Evolutionary conservation across 306 rosid species (phyloP), one percentile per base, ranked within the genome.

Genomic region (Cyclanthera cordifolia): DNA sequence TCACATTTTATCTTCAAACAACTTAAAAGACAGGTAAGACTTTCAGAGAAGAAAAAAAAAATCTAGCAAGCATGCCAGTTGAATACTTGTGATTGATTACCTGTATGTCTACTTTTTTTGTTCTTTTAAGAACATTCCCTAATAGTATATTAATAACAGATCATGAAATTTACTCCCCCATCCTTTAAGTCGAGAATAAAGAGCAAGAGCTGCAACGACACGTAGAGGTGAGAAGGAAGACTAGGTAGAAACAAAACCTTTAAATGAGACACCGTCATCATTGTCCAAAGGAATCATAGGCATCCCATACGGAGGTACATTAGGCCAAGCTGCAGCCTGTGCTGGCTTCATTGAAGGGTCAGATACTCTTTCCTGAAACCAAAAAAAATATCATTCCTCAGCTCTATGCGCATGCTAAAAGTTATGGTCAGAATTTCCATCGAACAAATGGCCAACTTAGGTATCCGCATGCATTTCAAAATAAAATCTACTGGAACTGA

Each of bases 241-340:
- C 48, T 10, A 10, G 19, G 52, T 41, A 43, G 52, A 39, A 64
- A 41, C 69, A 39, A 32, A 54, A 72, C 96, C 96, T 87, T 88
- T 77, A 83, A 46, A 84, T 28, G 98, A 78, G 76, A 93, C 79
- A 70, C 91, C 98, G 77, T 89, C 95, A 76, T 87, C 98, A 73
- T 76, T 87, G 81, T 93, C 95, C 85, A 85, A 74, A 3, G 90
- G 63, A 81, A 92, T 80, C 80, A 83, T 76, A 8, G 87, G 82
- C 72, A 86, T 91, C 64, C 85, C 87, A 80, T 86, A 89, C 2
- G 94, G 87, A 68, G 93, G 79, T 46, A 80, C 90, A 80, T 53
- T 87, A 47, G 94, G 79, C 60, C 95, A 85, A 53, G 88, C 75
- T 57, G 90, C 79, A 77, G 82, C 83, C 67, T 82, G 89, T 75